These are phyloP conservation scores for Elsinoe batatas DNA, from an alignment of 2,329 filamentous ascomycete genomes.

Conservation along the genomic window DNA sequence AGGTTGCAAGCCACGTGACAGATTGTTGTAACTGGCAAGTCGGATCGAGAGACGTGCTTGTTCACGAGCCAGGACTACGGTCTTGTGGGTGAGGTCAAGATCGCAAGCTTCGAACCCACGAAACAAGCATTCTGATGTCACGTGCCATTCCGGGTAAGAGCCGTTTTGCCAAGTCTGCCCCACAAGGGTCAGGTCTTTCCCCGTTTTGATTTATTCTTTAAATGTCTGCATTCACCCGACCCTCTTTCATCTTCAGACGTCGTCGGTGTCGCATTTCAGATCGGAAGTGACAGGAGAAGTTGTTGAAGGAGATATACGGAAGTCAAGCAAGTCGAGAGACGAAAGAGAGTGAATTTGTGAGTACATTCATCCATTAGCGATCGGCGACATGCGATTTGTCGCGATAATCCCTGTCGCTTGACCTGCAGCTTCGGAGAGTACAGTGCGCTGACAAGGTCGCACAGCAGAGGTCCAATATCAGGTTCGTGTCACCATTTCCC, in stretches of 20 bases:
- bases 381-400: neutral
- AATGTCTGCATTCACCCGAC: neutral
- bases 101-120: too few species aligned
- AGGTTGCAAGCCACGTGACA: neutral
- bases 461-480: neutral
- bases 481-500: neutral
- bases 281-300: constrained; percentile 2
- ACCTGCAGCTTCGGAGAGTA: neutral
- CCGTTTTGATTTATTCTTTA: neutral
- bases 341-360: neutral
- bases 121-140: too few species aligned
- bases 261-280: constrained; percentile 9
- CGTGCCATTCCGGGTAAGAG: too few species aligned
- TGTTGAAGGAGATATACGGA: neutral
- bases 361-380: neutral
- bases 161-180: neutral
- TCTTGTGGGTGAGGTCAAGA: too few species aligned
- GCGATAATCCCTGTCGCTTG: constrained; percentile 4
- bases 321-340: neutral
- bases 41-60: too few species aligned
- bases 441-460: neutral
- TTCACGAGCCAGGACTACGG: too few species aligned
- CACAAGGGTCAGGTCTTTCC: neutral
- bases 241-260: neutral
- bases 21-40: too few species aligned